Conservation (phyloP, 208 protist species). For the Trypanosoma platydactyli region DNA sequence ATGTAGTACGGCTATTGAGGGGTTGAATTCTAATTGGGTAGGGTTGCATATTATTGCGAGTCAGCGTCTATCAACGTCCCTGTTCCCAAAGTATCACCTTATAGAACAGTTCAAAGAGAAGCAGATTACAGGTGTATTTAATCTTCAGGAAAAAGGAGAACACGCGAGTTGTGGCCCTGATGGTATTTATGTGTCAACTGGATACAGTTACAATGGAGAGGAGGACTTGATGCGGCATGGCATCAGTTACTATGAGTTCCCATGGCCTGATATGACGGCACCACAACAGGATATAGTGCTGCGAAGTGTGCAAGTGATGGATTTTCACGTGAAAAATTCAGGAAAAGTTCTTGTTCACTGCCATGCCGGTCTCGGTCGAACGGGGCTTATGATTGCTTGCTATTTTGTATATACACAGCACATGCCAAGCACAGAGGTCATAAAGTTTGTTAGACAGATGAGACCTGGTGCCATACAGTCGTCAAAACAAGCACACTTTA, state of each 20-base stretch:
- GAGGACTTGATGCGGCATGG: conserved; percentile 86
- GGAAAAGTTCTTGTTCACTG: conserved; percentile 91
- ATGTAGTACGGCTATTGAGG: conserved; percentile 68
- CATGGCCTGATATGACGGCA: conserved; percentile 91
- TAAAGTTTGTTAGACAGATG: conserved; percentile 62
- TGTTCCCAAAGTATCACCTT: conserved; percentile 86
- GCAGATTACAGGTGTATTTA: conserved; percentile 83
- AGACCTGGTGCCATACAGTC: conserved; percentile 89
- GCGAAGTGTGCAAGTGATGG: conserved; percentile 91
- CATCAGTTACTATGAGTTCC: conserved; percentile 91
- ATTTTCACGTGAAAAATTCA: conserved; percentile 86
- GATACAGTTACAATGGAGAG: conserved; percentile 89
- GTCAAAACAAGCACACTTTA: conserved; percentile 77
- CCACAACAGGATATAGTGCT: conserved; percentile 88
- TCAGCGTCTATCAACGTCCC: conserved; percentile 82
- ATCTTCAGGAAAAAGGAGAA: conserved; percentile 91
- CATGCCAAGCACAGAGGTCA: conserved; percentile 73
- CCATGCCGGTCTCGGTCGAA: conserved; percentile 91
- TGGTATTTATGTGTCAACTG: conserved; percentile 76
- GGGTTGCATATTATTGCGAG: conserved; percentile 82
- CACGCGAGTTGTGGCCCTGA: conserved; percentile 91
- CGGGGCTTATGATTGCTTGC: conserved; percentile 91
- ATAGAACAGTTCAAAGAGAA: conserved; percentile 81
- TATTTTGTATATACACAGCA: conserved; percentile 86
- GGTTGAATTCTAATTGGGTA: conserved; percentile 89